phyloP scores from a whole-genome alignment of 1,284 basidiomycete species.

The Mycosarcoma maydis region DNA sequence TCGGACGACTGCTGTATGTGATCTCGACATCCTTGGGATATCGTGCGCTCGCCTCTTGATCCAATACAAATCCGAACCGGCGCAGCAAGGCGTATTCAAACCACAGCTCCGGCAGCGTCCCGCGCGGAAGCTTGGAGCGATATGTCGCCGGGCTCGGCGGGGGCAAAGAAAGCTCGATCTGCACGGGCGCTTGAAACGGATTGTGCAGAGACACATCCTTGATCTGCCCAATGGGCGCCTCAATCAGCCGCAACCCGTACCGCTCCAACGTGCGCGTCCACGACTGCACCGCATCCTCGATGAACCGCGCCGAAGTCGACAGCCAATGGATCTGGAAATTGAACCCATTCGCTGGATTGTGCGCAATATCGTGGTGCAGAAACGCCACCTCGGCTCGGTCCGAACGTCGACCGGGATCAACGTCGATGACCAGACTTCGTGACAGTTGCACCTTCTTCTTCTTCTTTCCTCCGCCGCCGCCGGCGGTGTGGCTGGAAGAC shows the following conservation, averaged over 20 bases:
- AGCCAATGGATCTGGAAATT: slow-evolving; percentile 90
- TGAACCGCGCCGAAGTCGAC: slow-evolving; percentile 91
- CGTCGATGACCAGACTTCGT: slow-evolving; percentile 61
- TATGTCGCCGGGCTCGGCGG: slow-evolving; percentile 57
- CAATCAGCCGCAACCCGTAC: slow-evolving; percentile 90
- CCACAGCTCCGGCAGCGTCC: slow-evolving; percentile 51
- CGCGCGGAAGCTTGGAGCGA: slow-evolving; percentile 33
- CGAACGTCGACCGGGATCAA: slow-evolving; percentile 57
- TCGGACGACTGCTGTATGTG: slow-evolving; percentile 61
- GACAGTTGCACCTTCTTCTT: slow-evolving; percentile 55
- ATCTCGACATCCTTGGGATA: slow-evolving; percentile 58
- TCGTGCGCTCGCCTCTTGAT: slow-evolving; percentile 59
- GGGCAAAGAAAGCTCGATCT: slow-evolving; percentile 57
- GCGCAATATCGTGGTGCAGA: slow-evolving; percentile 65
- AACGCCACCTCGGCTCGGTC: slow-evolving; percentile 64
- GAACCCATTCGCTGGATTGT: slow-evolving; percentile 67
- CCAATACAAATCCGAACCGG: slow-evolving; percentile 63
- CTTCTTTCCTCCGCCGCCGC: slow-evolving; percentile 16
- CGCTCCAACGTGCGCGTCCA: slow-evolving; percentile 88
- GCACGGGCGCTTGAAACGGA: slow-evolving; percentile 64
- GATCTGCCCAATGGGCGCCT: slow-evolving; percentile 69
- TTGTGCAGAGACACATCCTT: slow-evolving; percentile 63
- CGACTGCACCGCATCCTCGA: slow-evolving; percentile 86
- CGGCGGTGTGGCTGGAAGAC: too few relatives aligned
- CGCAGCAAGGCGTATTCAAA: slow-evolving; percentile 64